Evolutionary conservation across 352 stramenopile genomes (phyloP).

Genomic region (Pythium volutum): DNA sequence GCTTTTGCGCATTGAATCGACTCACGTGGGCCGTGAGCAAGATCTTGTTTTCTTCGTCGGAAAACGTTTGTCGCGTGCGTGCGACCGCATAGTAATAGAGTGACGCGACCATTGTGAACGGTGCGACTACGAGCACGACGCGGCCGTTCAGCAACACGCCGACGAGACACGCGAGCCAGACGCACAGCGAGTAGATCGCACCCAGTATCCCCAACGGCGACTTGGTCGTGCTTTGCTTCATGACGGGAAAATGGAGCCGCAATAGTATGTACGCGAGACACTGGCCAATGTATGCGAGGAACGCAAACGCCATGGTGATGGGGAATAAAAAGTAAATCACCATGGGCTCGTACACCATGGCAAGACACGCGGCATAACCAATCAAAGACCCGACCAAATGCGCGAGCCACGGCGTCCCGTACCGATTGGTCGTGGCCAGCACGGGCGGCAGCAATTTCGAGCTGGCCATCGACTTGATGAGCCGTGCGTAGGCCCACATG

Average conservation of each 20-base stretch:
- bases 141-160: constrained; percentile 9
- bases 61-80: constrained; percentile 23
- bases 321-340: constrained; percentile 13
- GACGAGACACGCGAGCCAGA: constrained; percentile 22
- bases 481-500: constrained; percentile 21
- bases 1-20: constrained; percentile 15
- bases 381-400: constrained; percentile 2
- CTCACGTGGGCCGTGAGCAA: constrained; percentile 22
- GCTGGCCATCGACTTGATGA: constrained; percentile 21
- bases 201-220: constrained; percentile 20
- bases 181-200: constrained; percentile 10
- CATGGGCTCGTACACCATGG: not conserved
- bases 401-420: constrained; percentile 11
- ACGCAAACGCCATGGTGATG: constrained; percentile 11
- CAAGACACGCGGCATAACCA: constrained; percentile 8
- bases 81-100: constrained; percentile 24
- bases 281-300: constrained; percentile 24
- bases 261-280: constrained; percentile 21
- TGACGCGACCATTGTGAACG: not conserved
- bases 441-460: constrained; percentile 16
- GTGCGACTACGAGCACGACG: constrained; percentile 6
- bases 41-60: constrained; percentile 26
- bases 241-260: constrained; percentile 6
- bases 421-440: constrained; percentile 4
- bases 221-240: constrained; percentile 18